Evolutionary conservation across 345 rosid species (phyloP).

Genomic region (Brassica juncea): DNA sequence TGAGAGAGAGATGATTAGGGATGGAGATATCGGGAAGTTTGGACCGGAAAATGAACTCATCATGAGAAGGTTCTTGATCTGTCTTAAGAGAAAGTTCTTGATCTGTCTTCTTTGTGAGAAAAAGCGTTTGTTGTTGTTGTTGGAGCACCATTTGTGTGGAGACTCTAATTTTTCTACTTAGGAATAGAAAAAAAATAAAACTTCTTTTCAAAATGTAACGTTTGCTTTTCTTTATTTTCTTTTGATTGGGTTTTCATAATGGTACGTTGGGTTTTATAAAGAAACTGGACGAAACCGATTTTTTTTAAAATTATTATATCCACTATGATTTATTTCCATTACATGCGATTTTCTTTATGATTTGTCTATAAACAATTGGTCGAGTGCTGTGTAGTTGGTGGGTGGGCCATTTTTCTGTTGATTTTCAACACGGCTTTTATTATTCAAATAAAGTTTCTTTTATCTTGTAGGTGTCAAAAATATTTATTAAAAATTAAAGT

Average conservation of each 20-base stretch:
- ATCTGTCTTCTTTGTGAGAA: conserved; percentile 21
- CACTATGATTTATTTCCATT: conserved; percentile 6
- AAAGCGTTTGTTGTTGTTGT: conserved; percentile 32
- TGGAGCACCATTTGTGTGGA: conserved; percentile 42
- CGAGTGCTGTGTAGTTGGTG: conserved; percentile 21
- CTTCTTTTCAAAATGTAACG: conserved; percentile 21
- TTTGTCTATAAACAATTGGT: conserved; percentile 1
- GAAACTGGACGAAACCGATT: background rate
- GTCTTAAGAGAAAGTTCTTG: conserved; percentile 29
- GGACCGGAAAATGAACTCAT: conserved; percentile 60
- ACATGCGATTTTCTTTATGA: background rate
- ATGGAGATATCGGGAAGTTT: conserved; percentile 82
- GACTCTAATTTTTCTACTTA: conserved; percentile 23
- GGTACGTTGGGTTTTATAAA: conserved; percentile 9
- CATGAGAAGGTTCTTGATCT: conserved; percentile 34
- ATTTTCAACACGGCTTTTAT: background rate
- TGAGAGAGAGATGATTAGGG: conserved; percentile 75
- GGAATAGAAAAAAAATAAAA: background rate
- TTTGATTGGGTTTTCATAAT: conserved; percentile 5
- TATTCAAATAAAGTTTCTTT: background rate
- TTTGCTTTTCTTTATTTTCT: background rate
- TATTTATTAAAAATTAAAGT: background rate
- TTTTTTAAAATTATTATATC: background rate
- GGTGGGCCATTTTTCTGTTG: conserved; percentile 20
- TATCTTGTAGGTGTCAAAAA: background rate